Evolutionary conservation across 2,329 filamentous ascomycete species (phyloP).

Genomic region (Chaetomium strumarium): DNA sequence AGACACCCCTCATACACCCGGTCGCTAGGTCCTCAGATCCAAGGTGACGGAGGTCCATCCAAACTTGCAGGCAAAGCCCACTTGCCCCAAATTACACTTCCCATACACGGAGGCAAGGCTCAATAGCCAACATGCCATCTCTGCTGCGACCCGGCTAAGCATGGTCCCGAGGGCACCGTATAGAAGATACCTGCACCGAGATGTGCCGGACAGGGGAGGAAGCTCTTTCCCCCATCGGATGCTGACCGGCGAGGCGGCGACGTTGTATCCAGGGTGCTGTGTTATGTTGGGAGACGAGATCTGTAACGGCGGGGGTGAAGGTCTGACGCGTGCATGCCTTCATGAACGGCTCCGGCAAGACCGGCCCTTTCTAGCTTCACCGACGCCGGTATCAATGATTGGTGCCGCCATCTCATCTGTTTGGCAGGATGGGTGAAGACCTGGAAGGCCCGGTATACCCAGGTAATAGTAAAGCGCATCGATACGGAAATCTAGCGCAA

Average conservation of each 20-base stretch:
- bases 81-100: not conserved
- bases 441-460: not conserved
- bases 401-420: not conserved
- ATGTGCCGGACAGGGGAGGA: not conserved
- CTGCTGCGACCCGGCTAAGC: not conserved
- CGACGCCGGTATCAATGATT: not conserved
- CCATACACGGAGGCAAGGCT: too few species aligned
- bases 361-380: not conserved
- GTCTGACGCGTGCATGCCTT: not conserved
- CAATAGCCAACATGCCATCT: not conserved
- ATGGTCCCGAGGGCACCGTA: not conserved
- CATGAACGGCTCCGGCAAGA: not conserved
- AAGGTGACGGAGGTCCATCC: not conserved
- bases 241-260: not conserved
- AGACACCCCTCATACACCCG: not conserved
- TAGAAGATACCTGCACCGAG: not conserved
- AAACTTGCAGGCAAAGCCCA: not conserved
- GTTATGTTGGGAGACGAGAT: not conserved
- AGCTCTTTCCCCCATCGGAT: not conserved
- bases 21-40: not conserved
- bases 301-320: not conserved
- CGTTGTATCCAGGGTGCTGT: not conserved
- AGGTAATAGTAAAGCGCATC: not conserved
- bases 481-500: not conserved
- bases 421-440: not conserved